A percentile compares a stretch with the other conserved stretches of the same genome.
Evolutionary conservation across 176 grass and related monocot genomes (phyloP).

Genomic region (Oryza punctata): DNA sequence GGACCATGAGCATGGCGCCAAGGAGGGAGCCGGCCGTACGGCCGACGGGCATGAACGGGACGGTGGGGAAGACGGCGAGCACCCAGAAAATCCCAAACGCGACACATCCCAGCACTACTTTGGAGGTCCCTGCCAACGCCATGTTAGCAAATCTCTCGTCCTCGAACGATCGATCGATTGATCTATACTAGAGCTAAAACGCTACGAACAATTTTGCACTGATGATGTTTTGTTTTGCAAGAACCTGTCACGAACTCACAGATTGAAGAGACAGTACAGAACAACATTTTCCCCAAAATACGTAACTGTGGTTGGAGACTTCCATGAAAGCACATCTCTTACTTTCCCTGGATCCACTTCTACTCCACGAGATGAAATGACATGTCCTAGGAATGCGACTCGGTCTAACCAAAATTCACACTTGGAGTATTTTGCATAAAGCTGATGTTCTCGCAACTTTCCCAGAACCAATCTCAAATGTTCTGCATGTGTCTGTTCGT

Average conservation of each 20-base stretch:
- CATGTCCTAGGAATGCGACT: no score
- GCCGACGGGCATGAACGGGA: conserved; percentile 76
- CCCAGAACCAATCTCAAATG: no score
- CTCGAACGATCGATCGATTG: neutral
- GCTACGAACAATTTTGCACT: conserved; percentile 42
- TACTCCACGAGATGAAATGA: no score
- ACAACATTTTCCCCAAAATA: conserved; percentile 30
- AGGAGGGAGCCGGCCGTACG: conserved; percentile 80
- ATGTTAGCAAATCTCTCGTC: conserved; percentile 53
- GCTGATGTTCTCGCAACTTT: no score
- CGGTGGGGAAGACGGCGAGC: conserved; percentile 76
- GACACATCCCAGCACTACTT: conserved; percentile 76
- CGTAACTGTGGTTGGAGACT: no score
- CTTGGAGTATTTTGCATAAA: no score
- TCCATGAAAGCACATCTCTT: no score
- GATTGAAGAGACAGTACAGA: conserved; percentile 30
- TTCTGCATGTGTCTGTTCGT: no score
- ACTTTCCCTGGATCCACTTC: no score
- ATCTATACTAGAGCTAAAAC: conserved; percentile 37
- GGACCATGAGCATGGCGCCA: conserved; percentile 76
- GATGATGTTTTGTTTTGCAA: conserved; percentile 32
- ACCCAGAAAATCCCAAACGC: conserved; percentile 86
- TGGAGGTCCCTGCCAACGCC: conserved; percentile 59
- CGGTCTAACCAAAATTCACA: no score
- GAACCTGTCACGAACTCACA: conserved; percentile 42